Evolutionary conservation across 2,329 filamentous ascomycete species (phyloP).

Genomic region (Aotearoamyces nothofagi): DNA sequence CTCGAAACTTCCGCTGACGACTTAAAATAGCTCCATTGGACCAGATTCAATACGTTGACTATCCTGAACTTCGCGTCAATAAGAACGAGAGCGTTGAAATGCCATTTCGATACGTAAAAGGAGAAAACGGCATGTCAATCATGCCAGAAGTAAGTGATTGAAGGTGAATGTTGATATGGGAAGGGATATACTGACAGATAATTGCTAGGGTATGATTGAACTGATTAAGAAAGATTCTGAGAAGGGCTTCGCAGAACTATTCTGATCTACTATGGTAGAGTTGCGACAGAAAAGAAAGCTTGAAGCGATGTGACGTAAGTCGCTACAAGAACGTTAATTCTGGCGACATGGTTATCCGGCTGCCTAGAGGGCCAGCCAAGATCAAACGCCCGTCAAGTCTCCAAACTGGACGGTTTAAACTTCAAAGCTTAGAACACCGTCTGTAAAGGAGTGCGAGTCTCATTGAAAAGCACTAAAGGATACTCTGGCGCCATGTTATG

Average conservation of each 20-base stretch:
- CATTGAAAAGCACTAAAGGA: no score
- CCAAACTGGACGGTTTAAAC: no score
- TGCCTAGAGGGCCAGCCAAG: no score
- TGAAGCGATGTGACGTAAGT: no score
- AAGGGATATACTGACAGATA: not conserved
- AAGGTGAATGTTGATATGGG: constrained; percentile 11
- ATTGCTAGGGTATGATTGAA: constrained; percentile 69
- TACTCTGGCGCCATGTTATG: no score
- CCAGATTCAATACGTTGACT: constrained; percentile 69
- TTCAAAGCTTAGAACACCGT: no score
- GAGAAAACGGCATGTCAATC: constrained; percentile 58
- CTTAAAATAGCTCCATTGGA: constrained; percentile 52
- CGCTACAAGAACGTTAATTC: no score
- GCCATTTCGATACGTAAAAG: constrained; percentile 92
- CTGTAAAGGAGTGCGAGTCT: no score
- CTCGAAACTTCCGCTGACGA: constrained; percentile 1
- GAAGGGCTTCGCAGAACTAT: constrained; percentile 76
- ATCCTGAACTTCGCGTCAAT: constrained; percentile 79
- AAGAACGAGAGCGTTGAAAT: constrained; percentile 91
- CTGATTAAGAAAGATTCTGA: constrained; percentile 88
- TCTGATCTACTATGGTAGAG: no score
- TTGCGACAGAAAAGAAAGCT: no score
- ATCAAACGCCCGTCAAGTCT: no score
- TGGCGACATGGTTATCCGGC: no score
- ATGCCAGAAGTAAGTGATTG: constrained; percentile 65